Evolutionary conservation across 768 basidiomycete genomes (phyloP), one percentile per base, ranked within the genome.

Genomic region (Russula sp.): DNA sequence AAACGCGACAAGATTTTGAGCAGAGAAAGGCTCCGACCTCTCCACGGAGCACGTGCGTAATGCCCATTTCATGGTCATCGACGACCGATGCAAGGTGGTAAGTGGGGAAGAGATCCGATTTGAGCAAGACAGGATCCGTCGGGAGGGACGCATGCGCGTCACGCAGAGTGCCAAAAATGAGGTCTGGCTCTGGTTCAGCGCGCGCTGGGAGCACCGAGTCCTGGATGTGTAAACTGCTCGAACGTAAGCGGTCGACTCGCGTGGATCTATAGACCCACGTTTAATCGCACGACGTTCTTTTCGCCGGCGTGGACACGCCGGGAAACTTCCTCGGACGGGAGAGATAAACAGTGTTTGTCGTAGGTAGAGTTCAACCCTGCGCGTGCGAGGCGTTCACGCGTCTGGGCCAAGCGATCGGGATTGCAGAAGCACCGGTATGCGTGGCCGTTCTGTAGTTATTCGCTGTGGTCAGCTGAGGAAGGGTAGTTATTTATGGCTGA

Each of bases 351-450:
- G 9, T 84, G 75, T 67, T 92, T 88, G 78, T 99, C 95, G 68
- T 99, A 99, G 0, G 87, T 87, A 51, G 82, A 77, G 68, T 86
- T 84, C 1, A 87, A 86, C n/a, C 94, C 88, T 0, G 84, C 72
- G 3, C 87, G 80, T 2, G 86, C 86, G 9, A 95, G 77, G 55
- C 79, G 81, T 69, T 87, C 85, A 37, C 90, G 84, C 18, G 85
- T 89, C 11, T 79, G 77, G 0, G 82, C 72, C 4, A 98, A 79
- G 51, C 83, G 82, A 64, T 89, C 86, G 0, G 84, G 78, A 2
- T 88, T 82, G 74, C 96, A 98, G 78, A 98, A 98, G 74, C 97
- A 98, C 20, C 91, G 87, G 72, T 99, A 99, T 7, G 95, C 96
- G 62, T 89, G 84, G 4, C 89, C 92, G 48, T 83, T 81, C 94